These are phyloP conservation scores for Phanerodontia chrysosporium DNA, from an alignment of 768 basidiomycete species.

Conservation along the genomic window DNA sequence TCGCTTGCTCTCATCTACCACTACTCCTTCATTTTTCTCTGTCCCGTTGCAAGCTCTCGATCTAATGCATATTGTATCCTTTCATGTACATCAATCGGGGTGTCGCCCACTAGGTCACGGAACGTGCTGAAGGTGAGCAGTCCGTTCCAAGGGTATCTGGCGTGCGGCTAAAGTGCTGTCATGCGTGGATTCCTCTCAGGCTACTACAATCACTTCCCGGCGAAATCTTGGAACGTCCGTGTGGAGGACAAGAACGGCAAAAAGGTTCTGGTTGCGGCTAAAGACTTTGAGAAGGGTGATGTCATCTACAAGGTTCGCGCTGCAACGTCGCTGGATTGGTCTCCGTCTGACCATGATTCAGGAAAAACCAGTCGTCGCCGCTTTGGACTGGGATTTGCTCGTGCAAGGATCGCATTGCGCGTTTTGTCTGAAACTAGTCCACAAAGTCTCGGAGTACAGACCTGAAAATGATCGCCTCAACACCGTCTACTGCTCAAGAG, in stretches of 20 bases:
- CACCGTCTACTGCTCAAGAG: constrained; percentile 70
- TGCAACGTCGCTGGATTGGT: neutral
- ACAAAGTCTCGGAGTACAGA: constrained; percentile 40
- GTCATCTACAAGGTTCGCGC: constrained; percentile 65
- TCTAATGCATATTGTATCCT: constrained; percentile 60
- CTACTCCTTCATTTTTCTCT: constrained; percentile 11
- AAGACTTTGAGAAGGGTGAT: constrained; percentile 68
- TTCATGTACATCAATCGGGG: constrained; percentile 10
- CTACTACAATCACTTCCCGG: constrained; percentile 78
- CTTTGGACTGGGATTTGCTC: constrained; percentile 69
- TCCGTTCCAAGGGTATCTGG: constrained; percentile 7
- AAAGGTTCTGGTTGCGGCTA: constrained; percentile 51
- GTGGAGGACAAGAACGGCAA: constrained; percentile 35
- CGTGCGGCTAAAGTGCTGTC: constrained; percentile 12
- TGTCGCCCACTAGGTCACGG: constrained; percentile 47
- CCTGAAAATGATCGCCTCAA: constrained; percentile 48
- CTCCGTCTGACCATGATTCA: constrained; percentile 24
- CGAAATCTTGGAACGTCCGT: constrained; percentile 63
- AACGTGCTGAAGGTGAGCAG: constrained; percentile 72
- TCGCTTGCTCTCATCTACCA: constrained; percentile 7
- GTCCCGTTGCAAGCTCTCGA: constrained; percentile 26
- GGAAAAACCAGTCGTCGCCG: constrained; percentile 73
- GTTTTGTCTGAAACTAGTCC: constrained; percentile 63
- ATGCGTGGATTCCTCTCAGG: constrained; percentile 39
- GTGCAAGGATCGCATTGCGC: constrained; percentile 64